Evolutionary conservation across 2,329 filamentous ascomycete species (phyloP), one percentile per base, ranked within the genome.

Genomic region (Colletotrichum costaricense): DNA sequence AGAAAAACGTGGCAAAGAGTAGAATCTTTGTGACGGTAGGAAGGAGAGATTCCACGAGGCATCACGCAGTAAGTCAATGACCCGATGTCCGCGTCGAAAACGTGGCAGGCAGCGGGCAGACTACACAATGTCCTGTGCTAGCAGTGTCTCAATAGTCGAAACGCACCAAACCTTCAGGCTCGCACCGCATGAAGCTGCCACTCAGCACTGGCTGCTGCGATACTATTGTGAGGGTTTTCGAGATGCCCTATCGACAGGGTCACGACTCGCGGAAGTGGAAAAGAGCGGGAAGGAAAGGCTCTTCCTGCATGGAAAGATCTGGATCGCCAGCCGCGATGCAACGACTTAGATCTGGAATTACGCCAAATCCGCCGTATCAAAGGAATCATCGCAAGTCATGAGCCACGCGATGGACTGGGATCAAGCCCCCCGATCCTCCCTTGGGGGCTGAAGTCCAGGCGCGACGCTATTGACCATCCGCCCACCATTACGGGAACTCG

Each of bases 231-330:
- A 12, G 28, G 59, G 66, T 24, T 26, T 49, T 35, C 42, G 46
- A 66, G 35, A 56, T 56, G 62, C 60, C 42, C 56, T 66, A 38
- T 49, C 11, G 38, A 65, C 67, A 73, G 60, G 67, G 60, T 35
- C 68, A 64, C 70, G 70, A 73, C 66, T 73, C 67, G 70, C 35
- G 69, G 63, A 46, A n/a, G 63, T 12, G 26, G 30, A 24, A 30
- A 54, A 52, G 65, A 35, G 30, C 22, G 33, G 35, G 54, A 59
- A 26, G 42, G 19, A 35, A 49, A 26, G 24, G 35, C 28, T 57
- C 26, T 55, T 49, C 56, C 14, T 42, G 66, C 54, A 70, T 57
- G 60, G 60, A 35, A 52, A 70, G 35, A 66, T 70, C 67, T 70
- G 63, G 54, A 62, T 62, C 33, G 67, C 49, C 46, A 16, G 54